Base-by-base conservation (phyloP, 805 yeast genomes). In the Candida railenensis region DNA sequence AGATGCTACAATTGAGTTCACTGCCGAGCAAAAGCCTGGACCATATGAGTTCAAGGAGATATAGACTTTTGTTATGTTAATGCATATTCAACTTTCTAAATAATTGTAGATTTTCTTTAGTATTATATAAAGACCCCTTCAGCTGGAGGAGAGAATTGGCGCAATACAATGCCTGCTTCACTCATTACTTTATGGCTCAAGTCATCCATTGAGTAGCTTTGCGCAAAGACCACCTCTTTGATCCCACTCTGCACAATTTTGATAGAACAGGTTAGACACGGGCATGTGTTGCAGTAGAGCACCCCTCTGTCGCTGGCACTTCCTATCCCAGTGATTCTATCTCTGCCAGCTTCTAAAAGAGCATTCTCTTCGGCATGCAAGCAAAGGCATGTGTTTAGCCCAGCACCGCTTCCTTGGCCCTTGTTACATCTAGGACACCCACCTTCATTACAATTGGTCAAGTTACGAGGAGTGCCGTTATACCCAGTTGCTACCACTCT, bases 291-390 rank as follows among this genome's bases (percentile, higher is more conserved):
- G 67, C 99, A 94, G 62, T 94, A 94, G 47, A 90, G 66, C 0
- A 81, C 82, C 5, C 66, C 65, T 15, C 59, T 52, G 22, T 34
- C 34, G 20, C 34, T 19, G 14, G 38, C 21, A 20, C 37, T 21
- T 11, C 44, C 44, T 3, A 14, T 19, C 15, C 44, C 44, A 4
- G 30, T 19, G 9, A 89, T 78, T 46, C 98, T 71, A 53, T 87
- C 96, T 52, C 97, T 75, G 1, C 99, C 99, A 5, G 97, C 89
- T 63, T 94, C 99, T 43, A 94, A 65, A 34, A 94, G 70, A 0
- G 99, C 98, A 63, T 94, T 94, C 56, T 94, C 99, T 63, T 94
- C 99, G 0, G 98, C 99, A 63, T 94, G 99, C 30, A 94, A 67
- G 63, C 99, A 94, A 42, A 94, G 66, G 63, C 99, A 94, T 0